These are phyloP conservation scores for Lunasporangiospora selenospora DNA, from an alignment of 192 early-diverging fungal species.

Conservation along the genomic window DNA sequence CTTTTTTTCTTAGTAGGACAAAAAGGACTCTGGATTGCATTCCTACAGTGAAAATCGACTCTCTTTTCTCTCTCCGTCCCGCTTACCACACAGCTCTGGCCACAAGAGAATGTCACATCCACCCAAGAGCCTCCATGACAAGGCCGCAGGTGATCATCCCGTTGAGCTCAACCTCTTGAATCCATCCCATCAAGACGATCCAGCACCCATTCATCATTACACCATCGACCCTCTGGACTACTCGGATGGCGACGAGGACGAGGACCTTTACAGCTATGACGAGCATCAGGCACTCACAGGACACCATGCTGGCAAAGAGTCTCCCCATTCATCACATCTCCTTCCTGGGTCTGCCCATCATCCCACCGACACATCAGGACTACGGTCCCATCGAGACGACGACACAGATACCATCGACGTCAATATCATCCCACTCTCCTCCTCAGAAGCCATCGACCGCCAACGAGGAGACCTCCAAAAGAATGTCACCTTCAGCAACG, in stretches of 20 bases:
- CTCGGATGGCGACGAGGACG: slow-evolving; percentile 42
- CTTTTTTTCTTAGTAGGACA: too few relatives aligned
- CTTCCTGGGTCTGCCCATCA: background rate
- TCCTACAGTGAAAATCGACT: too few relatives aligned
- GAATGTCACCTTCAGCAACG: slow-evolving; percentile 67
- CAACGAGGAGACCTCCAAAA: slow-evolving; percentile 55
- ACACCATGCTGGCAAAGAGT: slow-evolving; percentile 18
- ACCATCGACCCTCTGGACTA: slow-evolving; percentile 48
- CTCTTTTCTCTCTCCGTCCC: too few relatives aligned
- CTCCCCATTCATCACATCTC: slow-evolving; percentile 4
- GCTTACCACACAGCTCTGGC: too few relatives aligned
- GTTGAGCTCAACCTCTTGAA: background rate
- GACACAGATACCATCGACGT: slow-evolving; percentile 43
- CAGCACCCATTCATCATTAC: too few relatives aligned
- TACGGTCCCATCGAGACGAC: too few relatives aligned
- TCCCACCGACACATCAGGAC: background rate
- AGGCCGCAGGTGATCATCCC: too few relatives aligned
- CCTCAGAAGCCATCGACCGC: slow-evolving; percentile 43
- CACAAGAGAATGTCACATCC: too few relatives aligned
- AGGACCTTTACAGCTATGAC: slow-evolving; percentile 18
- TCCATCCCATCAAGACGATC: too few relatives aligned
- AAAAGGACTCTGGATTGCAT: too few relatives aligned
- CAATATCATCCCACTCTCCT: slow-evolving; percentile 40
- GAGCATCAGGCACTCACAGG: slow-evolving; percentile 35
- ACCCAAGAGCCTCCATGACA: too few relatives aligned